phyloP scores from a whole-genome alignment of 1,284 basidiomycete species.

The Pyrrhoderma noxium region DNA sequence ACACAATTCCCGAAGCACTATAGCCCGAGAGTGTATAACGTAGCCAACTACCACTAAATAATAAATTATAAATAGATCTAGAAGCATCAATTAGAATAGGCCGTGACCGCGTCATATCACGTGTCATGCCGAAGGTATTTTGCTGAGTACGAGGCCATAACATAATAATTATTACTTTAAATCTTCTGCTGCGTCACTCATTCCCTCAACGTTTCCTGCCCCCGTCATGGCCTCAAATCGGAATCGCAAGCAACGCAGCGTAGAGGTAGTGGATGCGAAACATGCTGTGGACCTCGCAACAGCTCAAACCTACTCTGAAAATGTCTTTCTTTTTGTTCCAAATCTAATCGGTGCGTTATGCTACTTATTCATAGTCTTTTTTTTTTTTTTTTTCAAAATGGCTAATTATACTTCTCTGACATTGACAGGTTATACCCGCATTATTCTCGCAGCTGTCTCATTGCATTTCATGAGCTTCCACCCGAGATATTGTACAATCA shows the following conservation, averaged over 20 bases:
- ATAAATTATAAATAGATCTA: too few relatives aligned
- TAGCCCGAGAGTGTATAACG: too few relatives aligned
- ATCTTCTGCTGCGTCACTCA: neutral
- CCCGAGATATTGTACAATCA: constrained; percentile 86
- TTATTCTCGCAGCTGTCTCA: constrained; percentile 86
- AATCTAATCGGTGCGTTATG: constrained; percentile 80
- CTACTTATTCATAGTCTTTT: neutral
- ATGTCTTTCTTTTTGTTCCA: constrained; percentile 93
- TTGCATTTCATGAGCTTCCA: constrained; percentile 93
- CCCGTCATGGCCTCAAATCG: constrained; percentile 2
- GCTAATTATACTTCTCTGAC: neutral
- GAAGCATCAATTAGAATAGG: too few relatives aligned
- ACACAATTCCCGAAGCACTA: too few relatives aligned
- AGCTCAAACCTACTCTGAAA: constrained; percentile 78
- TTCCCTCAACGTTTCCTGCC: neutral
- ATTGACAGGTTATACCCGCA: constrained; percentile 75
- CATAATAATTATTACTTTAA: neutral
- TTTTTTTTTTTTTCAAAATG: neutral
- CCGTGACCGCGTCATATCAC: neutral
- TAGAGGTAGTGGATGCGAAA: constrained; percentile 71
- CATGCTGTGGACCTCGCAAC: constrained; percentile 79
- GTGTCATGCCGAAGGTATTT: neutral
- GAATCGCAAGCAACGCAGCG: constrained; percentile 26
- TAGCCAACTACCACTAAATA: too few relatives aligned
- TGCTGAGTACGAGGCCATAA: neutral